These are phyloP conservation scores for Fistulina hepatica DNA, from an alignment of 1,284 basidiomycete genomes.

Conservation along the genomic window DNA sequence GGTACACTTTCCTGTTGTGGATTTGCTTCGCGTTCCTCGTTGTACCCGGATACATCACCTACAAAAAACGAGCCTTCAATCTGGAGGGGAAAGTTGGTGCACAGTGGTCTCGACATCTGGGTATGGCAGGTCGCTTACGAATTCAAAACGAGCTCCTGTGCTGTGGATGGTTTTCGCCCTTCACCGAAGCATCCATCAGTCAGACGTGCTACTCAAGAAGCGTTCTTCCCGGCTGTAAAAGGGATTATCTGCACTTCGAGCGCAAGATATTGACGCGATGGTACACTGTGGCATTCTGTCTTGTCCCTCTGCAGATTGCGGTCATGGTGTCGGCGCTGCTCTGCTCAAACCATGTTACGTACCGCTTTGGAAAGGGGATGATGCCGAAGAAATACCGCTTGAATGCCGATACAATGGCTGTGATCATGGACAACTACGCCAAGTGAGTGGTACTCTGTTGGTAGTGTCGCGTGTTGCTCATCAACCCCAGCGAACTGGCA, in stretches of 20 bases:
- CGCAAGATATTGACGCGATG: constrained; percentile 38
- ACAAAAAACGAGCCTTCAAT: constrained; percentile 55
- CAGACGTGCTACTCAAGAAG: constrained; percentile 55
- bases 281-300: constrained; percentile 44
- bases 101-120: constrained; percentile 53
- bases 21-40: constrained; percentile 50
- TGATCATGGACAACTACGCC: constrained; percentile 59
- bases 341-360: constrained; percentile 66
- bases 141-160: constrained; percentile 56
- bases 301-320: constrained; percentile 46
- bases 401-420: constrained; percentile 51
- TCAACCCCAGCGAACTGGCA: no score
- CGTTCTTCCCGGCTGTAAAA: constrained; percentile 55
- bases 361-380: constrained; percentile 69
- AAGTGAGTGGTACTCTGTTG: no score
- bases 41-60: constrained; percentile 60
- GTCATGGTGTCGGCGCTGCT: constrained; percentile 46
- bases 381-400: constrained; percentile 64
- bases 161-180: constrained; percentile 64
- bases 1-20: constrained; percentile 59
- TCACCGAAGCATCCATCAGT: constrained; percentile 54
- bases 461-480: no score
- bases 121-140: constrained; percentile 38
- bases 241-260: constrained; percentile 43
- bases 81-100: constrained; percentile 64